Base-by-base conservation (phyloP, 768 basidiomycete genomes). In the Boletus pseudopeckii region DNA sequence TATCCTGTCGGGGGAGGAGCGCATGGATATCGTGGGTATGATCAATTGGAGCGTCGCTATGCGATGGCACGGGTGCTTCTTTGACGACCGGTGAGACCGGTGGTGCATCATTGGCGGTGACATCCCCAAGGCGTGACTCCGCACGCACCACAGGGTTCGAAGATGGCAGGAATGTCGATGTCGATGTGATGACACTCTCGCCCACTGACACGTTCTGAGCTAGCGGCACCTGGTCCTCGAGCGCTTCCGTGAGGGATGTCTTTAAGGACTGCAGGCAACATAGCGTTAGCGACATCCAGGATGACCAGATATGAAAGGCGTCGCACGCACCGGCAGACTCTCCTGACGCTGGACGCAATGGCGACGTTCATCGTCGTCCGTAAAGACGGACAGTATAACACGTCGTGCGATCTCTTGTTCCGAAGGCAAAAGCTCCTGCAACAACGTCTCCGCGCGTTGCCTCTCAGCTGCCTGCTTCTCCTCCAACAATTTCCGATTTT, bases 391-490 rank as follows among this genome's bases (percentile, higher is more conserved):
- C 56, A 85, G 81, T 20, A 90, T 72, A 30, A 92, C 79, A 46
- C 83, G 80, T 52, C 75, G 77, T 4, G 87, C 88, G 18, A 88
- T 72, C 1, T 88, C 87, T 58, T 78, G 77, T 50, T 91, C 89
- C 1, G 83, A 79, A 7, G 70, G 74, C 45, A 72, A 73, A 15
- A 90, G 67, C 58, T 85, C 85, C 41, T 75, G 75, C 58, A 88
- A 60, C 41, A 89, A 54, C 30, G 73, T 75, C 17, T 85, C 75
- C 0, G 82, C 83, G 30, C 84, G 76, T 20, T 69, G 68, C 45
- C 72, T 75, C 34, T 81, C 73, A 1, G 77, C 78, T 11, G 64
- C 63, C 51, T 88, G 85, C 63, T 84, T 88, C 72, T 89, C 83
- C 50, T 77, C 66, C 42, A 90, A 58, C 2, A 72, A 47, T 30